A percentile compares a stretch with the other conserved stretches of the same genome.
phyloP scores from a whole-genome alignment of 2,329 filamentous ascomycete genomes.

The Botrytis cinerea region DNA sequence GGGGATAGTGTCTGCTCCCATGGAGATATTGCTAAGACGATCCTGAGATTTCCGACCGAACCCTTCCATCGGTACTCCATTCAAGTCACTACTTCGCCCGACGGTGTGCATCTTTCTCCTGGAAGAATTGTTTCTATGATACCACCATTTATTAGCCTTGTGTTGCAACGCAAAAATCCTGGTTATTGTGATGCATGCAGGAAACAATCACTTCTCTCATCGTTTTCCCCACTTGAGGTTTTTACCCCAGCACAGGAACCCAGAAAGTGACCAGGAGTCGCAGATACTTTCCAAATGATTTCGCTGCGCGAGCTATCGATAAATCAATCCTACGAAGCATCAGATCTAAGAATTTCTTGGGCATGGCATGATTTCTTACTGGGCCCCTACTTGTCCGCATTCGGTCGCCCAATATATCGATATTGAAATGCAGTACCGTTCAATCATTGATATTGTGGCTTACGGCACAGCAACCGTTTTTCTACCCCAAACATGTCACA shows the following conservation, averaged over 20 bases:
- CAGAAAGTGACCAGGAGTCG: conserved; percentile 9
- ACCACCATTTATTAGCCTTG: conserved; percentile 18
- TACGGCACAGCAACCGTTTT: conserved; percentile 22
- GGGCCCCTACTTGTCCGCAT: conserved; percentile 16
- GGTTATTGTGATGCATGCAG: conserved; percentile 14
- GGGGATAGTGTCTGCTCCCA: neutral
- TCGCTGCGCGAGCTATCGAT: conserved; percentile 1
- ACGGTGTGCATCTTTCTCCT: conserved; percentile 7
- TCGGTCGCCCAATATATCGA: conserved; percentile 19
- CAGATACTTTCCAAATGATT: neutral
- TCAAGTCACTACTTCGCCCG: conserved; percentile 17
- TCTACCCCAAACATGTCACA: neutral
- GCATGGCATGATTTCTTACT: neutral
- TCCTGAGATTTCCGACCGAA: conserved; percentile 25
- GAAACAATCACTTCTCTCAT: conserved; percentile 8
- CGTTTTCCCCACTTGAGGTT: conserved; percentile 2
- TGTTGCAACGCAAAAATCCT: conserved; percentile 19
- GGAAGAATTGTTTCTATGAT: conserved; percentile 8
- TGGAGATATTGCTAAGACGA: conserved; percentile 22
- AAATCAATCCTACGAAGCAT: conserved; percentile 22
- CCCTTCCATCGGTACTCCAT: conserved; percentile 24
- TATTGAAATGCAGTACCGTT: conserved; percentile 19
- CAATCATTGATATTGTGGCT: conserved; percentile 22
- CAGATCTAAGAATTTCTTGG: conserved; percentile 7
- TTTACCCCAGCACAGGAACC: conserved; percentile 11